phyloP scores from a whole-genome alignment of 352 stramenopile genomes.

The Halophytophthora batemanensis region DNA sequence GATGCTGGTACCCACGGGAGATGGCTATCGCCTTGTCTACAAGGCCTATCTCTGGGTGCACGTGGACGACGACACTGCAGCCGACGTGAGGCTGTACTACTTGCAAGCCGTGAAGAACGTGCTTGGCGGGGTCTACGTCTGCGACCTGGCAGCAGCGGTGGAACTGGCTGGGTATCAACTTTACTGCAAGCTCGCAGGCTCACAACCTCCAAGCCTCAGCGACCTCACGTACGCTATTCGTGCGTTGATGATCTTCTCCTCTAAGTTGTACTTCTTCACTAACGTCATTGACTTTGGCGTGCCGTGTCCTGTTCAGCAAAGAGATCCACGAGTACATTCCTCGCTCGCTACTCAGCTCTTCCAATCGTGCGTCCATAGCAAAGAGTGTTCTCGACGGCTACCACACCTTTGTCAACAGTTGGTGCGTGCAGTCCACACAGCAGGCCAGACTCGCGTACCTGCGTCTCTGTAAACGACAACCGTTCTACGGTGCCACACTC shows the following conservation, averaged over 20 bases:
- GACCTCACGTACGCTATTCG: conserved; percentile 17
- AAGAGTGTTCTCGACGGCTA: conserved; percentile 33
- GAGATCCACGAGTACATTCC: conserved; percentile 34
- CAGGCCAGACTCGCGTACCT: conserved; percentile 49
- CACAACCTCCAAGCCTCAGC: conserved; percentile 10
- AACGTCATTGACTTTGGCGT: too few species aligned
- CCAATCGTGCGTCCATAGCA: conserved; percentile 35
- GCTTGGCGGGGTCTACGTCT: conserved; percentile 45
- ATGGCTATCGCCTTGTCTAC: conserved; percentile 47
- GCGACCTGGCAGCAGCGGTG: conserved; percentile 49
- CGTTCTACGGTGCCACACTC: conserved; percentile 71
- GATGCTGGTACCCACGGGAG: neutral
- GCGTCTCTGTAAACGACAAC: conserved; percentile 50
- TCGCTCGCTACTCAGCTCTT: conserved; percentile 34
- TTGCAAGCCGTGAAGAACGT: conserved; percentile 76
- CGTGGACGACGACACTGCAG: conserved; percentile 51
- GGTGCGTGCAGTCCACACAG: conserved; percentile 32
- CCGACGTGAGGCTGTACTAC: conserved; percentile 62
- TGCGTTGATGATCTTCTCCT: conserved; percentile 6
- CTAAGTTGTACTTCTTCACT: neutral
- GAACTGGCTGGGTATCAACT: conserved; percentile 66
- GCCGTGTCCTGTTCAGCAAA: conserved; percentile 4
- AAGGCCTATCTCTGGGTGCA: conserved; percentile 78
- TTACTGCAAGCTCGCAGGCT: conserved; percentile 40
- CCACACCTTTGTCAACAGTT: conserved; percentile 30